These are phyloP conservation scores for Biscogniauxia marginata DNA, from an alignment of 2,329 filamentous ascomycete species.

Conservation along the genomic window DNA sequence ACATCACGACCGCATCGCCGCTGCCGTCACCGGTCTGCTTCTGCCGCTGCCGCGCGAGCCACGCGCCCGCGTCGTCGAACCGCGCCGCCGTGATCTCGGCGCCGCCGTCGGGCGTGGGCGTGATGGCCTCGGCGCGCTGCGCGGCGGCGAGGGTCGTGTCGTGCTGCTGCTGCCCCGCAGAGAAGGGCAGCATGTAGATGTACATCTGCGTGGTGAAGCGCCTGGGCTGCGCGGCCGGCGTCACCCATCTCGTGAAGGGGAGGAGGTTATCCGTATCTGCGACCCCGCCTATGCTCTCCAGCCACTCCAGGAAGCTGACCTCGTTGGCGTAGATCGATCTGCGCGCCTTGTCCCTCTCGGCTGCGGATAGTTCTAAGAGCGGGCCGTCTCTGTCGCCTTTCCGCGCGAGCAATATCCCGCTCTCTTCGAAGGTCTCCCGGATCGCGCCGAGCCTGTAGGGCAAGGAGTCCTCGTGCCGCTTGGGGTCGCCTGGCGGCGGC, in stretches of 20 bases:
- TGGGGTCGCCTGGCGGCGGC: constrained; percentile 44
- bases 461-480: constrained; percentile 66
- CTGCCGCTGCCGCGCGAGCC: constrained; percentile 62
- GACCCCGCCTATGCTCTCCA: constrained; percentile 52
- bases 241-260: constrained; percentile 92
- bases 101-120: constrained; percentile 71
- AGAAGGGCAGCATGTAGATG: constrained; percentile 76
- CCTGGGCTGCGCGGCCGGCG: constrained; percentile 67
- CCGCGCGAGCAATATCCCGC: constrained; percentile 53
- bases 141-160: constrained; percentile 33
- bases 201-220: constrained; percentile 98
- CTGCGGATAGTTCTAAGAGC: constrained; percentile 60
- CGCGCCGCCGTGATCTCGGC: constrained; percentile 68
- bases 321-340: constrained; percentile 66
- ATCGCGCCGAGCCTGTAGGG: constrained; percentile 82
- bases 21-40: constrained; percentile 69
- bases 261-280: constrained; percentile 68
- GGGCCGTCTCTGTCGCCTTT: constrained; percentile 39
- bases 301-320: constrained; percentile 66
- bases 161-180: constrained; percentile 12
- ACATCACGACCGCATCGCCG: constrained; percentile 73
- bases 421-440: constrained; percentile 93
- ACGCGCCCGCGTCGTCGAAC: constrained; percentile 69
- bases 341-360: constrained; percentile 64
- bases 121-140: constrained; percentile 50